Conservation (phyloP, 2,329 filamentous ascomycete genomes). For the Alternaria sp. region DNA sequence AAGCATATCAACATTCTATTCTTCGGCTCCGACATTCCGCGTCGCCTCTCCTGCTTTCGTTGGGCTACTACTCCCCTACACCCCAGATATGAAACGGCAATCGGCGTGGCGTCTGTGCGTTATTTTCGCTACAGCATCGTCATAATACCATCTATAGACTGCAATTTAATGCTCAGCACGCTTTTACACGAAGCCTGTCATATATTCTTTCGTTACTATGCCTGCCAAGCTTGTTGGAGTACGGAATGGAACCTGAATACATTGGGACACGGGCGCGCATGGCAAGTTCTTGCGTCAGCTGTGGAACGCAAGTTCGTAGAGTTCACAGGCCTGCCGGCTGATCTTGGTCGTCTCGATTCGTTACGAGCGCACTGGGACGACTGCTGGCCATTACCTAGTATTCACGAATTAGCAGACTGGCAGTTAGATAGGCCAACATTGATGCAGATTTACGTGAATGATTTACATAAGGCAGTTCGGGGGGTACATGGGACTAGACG, state of each 20-base stretch:
- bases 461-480: not conserved
- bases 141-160: not conserved
- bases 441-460: not conserved
- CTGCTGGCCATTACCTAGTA: not conserved
- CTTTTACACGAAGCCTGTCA: not conserved
- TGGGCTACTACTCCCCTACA: not conserved
- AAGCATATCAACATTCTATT: constrained; percentile 2
- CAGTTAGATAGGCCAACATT: not conserved
- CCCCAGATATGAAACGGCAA: not conserved
- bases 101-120: not conserved
- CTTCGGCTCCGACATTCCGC: not conserved
- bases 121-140: not conserved
- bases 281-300: not conserved
- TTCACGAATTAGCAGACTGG: not conserved
- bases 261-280: not conserved
- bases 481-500: not conserved
- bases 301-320: not conserved
- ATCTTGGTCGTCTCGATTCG: not conserved
- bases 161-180: not conserved
- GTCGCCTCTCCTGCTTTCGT: not conserved
- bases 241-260: not conserved
- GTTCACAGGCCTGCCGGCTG: not conserved
- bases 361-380: not conserved
- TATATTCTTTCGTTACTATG: not conserved
- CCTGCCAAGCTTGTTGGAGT: not conserved